Evolutionary conservation across 2,329 filamentous ascomycete species (phyloP).

Genomic region (Sporothrix globosa): DNA sequence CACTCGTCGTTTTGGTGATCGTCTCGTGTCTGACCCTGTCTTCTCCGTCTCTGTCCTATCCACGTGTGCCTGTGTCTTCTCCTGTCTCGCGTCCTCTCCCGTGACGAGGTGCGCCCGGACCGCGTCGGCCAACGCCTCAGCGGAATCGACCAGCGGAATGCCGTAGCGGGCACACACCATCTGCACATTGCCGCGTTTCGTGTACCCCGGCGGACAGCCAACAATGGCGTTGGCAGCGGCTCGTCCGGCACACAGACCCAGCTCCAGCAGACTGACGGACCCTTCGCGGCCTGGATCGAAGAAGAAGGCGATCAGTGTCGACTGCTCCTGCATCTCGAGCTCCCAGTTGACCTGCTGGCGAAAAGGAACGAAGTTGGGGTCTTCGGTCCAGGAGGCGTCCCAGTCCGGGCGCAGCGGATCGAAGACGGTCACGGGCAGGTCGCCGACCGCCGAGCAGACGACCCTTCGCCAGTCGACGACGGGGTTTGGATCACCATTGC

Average conservation of each 20-base stretch:
- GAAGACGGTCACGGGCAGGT: constrained; percentile 56
- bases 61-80: not conserved
- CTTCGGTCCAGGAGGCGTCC: constrained; percentile 58
- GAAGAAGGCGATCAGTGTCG: constrained; percentile 60
- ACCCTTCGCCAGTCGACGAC: constrained; percentile 55
- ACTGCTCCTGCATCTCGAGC: constrained; percentile 57
- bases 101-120: constrained; percentile 1
- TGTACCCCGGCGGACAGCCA: constrained; percentile 56
- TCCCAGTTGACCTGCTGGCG: constrained; percentile 64
- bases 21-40: not conserved
- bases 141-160: constrained; percentile 49
- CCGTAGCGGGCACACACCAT: constrained; percentile 56
- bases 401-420: constrained; percentile 62
- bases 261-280: constrained; percentile 62
- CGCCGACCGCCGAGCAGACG: constrained; percentile 48
- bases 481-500: constrained; percentile 32
- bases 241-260: constrained; percentile 55
- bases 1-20: not conserved
- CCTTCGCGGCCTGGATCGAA: constrained; percentile 58
- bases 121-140: constrained; percentile 45
- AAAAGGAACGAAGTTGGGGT: constrained; percentile 53
- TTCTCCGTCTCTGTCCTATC: not conserved
- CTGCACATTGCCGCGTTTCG: constrained; percentile 64
- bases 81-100: not conserved
- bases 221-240: constrained; percentile 52